phyloP scores from a whole-genome alignment of 1,139 yeast species.

The Yamadazyma friedrichii region DNA sequence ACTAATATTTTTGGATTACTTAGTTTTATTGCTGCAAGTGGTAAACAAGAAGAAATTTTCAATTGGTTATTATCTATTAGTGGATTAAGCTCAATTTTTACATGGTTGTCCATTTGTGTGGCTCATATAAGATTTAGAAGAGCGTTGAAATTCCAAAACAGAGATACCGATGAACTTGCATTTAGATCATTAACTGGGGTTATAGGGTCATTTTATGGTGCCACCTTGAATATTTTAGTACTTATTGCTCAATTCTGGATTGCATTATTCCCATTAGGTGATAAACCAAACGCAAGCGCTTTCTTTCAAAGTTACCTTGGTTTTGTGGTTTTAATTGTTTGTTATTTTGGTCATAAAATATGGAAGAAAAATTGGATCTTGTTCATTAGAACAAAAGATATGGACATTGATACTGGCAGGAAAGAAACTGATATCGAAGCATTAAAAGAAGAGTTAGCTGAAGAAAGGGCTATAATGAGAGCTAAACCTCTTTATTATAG shows the following conservation, averaged over 20 bases:
- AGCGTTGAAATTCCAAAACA: conserved; percentile 29
- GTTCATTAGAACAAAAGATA: conserved; percentile 33
- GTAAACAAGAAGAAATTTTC: conserved; percentile 32
- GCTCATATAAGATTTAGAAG: conserved; percentile 39
- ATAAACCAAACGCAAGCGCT: conserved; percentile 29
- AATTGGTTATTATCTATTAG: conserved; percentile 39
- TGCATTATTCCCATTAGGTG: conserved; percentile 41
- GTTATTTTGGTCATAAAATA: conserved; percentile 40
- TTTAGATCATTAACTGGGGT: conserved; percentile 56
- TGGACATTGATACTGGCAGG: conserved; percentile 44
- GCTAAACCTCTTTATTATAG: conserved; percentile 34
- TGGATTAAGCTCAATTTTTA: conserved; percentile 38
- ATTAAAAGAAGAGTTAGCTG: conserved; percentile 40
- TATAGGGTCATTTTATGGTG: conserved; percentile 53
- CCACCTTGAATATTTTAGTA: conserved; percentile 46
- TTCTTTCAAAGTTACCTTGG: conserved; percentile 41
- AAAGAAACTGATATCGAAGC: conserved; percentile 42
- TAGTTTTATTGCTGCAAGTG: conserved; percentile 40
- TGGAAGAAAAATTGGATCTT: conserved; percentile 41
- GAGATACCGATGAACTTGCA: conserved; percentile 52
- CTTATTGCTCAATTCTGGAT: conserved; percentile 53
- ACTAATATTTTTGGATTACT: conserved; percentile 39
- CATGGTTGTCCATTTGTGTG: conserved; percentile 39
- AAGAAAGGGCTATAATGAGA: conserved; percentile 33
- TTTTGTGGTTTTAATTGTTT: conserved; percentile 33